These are phyloP conservation scores for Acanthamoeba royreba DNA, from an alignment of 208 protist species.

Conservation along the genomic window DNA sequence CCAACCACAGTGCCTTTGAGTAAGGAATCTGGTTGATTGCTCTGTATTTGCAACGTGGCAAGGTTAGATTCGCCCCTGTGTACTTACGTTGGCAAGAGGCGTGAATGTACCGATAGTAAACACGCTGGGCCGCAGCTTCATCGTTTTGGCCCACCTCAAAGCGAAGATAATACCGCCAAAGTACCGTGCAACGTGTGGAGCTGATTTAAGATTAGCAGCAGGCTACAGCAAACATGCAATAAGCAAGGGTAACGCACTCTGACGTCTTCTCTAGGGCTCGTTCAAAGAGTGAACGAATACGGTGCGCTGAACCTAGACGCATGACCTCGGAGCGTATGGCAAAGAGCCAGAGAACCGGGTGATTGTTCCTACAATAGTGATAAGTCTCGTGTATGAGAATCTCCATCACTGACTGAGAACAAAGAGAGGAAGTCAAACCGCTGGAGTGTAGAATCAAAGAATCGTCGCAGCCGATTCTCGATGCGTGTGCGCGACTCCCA, in stretches of 20 bases:
- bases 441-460: not conserved
- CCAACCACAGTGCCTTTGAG: not conserved
- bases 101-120: not conserved
- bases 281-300: not conserved
- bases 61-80: no score
- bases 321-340: conserved; percentile 10
- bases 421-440: not conserved
- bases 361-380: not conserved
- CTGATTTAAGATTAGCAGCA: not conserved
- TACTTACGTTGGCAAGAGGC: no score
- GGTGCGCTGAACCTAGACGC: not conserved
- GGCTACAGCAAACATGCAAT: no score
- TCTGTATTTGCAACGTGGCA: no score
- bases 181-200: not conserved
- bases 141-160: not conserved
- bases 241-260: no score
- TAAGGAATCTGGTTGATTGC: not conserved
- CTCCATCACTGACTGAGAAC: not conserved
- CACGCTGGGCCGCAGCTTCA: not conserved
- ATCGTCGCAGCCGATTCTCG: not conserved
- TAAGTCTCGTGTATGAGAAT: not conserved
- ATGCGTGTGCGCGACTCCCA: not conserved
- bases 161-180: not conserved
- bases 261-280: not conserved
- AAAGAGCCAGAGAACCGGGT: conserved; percentile 2